phyloP scores from a whole-genome alignment of 805 yeast species.

The Candida nanaspora region DNA sequence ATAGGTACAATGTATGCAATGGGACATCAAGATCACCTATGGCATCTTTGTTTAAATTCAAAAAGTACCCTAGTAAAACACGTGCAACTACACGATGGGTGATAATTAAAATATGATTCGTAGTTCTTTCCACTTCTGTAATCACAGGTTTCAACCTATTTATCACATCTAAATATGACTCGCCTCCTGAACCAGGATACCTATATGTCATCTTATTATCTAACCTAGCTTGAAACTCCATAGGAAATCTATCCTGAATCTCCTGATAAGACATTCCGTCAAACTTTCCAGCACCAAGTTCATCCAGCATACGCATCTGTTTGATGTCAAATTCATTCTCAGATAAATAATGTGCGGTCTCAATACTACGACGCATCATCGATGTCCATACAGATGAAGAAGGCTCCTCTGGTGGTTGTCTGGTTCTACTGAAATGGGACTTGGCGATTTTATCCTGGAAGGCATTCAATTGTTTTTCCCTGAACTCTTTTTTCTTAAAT shows the following conservation, averaged over 20 bases:
- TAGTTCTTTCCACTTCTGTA: constrained; percentile 86
- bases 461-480: constrained; percentile 50
- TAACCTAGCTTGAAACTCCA: constrained; percentile 71
- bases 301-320: constrained; percentile 90
- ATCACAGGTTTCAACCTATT: constrained; percentile 84
- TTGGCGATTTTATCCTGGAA: constrained; percentile 40
- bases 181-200: constrained; percentile 97
- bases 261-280: constrained; percentile 93
- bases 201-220: constrained; percentile 76
- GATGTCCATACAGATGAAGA: constrained; percentile 90
- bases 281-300: constrained; percentile 85
- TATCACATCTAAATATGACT: constrained; percentile 88
- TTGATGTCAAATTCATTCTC: constrained; percentile 71
- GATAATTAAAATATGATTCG: constrained; percentile 74
- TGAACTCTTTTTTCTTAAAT: constrained; percentile 61
- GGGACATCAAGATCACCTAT: constrained; percentile 92
- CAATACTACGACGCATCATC: constrained; percentile 70
- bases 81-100: constrained; percentile 91
- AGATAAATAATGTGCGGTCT: constrained; percentile 71
- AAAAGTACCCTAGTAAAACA: constrained; percentile 78
- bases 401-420: constrained; percentile 49
- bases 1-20: constrained; percentile 78
- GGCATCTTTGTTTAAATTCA: constrained; percentile 71
- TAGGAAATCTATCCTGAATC: constrained; percentile 64
- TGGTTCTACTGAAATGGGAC: constrained; percentile 2